phyloP scores from a whole-genome alignment of 805 yeast genomes.

The Yarrowia keelungensis region DNA sequence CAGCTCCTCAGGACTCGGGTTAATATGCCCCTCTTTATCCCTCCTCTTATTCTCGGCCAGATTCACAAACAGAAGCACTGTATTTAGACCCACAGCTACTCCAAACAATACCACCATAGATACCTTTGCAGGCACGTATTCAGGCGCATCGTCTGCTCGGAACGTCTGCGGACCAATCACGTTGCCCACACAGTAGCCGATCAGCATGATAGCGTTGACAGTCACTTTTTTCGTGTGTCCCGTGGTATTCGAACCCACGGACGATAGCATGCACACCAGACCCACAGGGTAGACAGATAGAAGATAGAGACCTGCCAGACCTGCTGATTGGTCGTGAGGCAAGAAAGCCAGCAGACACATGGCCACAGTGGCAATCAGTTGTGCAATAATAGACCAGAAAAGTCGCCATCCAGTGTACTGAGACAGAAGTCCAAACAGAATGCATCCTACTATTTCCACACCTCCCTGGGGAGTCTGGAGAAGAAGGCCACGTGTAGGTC shows the following conservation, averaged over 20 bases:
- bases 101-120: background rate
- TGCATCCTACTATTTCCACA: background rate
- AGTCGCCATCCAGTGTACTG: background rate
- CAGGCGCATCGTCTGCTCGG: background rate
- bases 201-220: background rate
- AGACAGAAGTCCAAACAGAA: background rate
- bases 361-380: background rate
- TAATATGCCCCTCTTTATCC: background rate
- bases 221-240: conserved; percentile 2
- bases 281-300: background rate
- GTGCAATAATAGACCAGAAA: background rate
- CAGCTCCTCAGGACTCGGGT: background rate
- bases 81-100: background rate
- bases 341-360: conserved; percentile 1
- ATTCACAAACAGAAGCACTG: background rate
- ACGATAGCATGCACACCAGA: background rate
- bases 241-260: background rate
- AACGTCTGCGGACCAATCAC: background rate
- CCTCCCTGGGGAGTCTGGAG: conserved; percentile 2
- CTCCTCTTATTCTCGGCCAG: background rate
- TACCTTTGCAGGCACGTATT: conserved; percentile 3
- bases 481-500: background rate
- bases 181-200: conserved; percentile 2
- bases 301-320: background rate
- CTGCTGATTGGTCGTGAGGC: background rate